Evolutionary conservation across 164 flowering plant genomes (phyloP).

Genomic region (Aristolochia fimbriata): DNA sequence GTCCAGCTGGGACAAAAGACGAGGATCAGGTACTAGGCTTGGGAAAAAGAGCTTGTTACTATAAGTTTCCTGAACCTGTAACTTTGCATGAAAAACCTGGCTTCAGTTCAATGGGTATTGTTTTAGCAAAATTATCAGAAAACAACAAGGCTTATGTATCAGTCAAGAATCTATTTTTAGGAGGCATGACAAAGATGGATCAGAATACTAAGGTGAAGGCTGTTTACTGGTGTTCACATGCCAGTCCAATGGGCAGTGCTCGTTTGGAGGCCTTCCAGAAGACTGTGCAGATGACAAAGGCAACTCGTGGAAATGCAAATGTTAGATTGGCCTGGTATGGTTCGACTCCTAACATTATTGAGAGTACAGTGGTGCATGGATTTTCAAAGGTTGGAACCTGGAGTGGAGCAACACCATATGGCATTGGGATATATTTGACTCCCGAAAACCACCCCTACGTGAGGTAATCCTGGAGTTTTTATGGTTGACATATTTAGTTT

Average conservation of each 20-base stretch:
- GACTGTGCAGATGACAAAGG: slow-evolving; percentile 24
- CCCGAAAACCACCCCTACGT: slow-evolving; percentile 22
- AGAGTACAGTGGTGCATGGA: slow-evolving; percentile 32
- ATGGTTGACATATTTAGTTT: background rate
- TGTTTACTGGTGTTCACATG: slow-evolving; percentile 25
- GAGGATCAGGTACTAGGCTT: background rate
- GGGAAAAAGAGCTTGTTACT: background rate
- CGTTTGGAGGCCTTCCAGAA: slow-evolving; percentile 26
- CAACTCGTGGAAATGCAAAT: slow-evolving; percentile 31
- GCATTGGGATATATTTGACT: slow-evolving; percentile 36
- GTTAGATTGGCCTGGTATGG: slow-evolving; percentile 41
- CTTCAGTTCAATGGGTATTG: slow-evolving; percentile 1
- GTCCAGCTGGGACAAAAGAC: background rate
- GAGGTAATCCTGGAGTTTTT: slow-evolving; percentile 14
- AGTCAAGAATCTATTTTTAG: slow-evolving; percentile 19
- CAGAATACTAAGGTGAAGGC: slow-evolving; percentile 19
- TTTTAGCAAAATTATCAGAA: slow-evolving; percentile 11
- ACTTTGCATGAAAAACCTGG: background rate
- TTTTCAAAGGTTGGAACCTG: slow-evolving; percentile 20
- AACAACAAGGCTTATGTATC: slow-evolving; percentile 16
- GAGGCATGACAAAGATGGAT: slow-evolving; percentile 16
- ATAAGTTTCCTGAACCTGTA: background rate
- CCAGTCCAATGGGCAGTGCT: slow-evolving; percentile 22
- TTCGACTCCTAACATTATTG: slow-evolving; percentile 18
- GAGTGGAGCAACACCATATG: slow-evolving; percentile 17